Conservation (phyloP, 129 eudicot genomes). For the Tanacetum coccineum region DNA sequence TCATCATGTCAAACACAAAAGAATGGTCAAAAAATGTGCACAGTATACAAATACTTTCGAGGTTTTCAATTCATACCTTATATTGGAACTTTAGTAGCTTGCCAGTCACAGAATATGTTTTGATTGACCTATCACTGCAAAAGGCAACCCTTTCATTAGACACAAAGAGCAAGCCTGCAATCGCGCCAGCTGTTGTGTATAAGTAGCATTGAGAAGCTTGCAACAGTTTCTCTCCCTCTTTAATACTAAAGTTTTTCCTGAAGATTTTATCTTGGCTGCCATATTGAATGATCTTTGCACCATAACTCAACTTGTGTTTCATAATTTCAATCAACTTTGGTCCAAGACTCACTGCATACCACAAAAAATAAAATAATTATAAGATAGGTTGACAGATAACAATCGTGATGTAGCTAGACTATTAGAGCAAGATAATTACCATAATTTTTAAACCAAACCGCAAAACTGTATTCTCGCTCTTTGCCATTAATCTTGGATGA, state of each 20-base stretch:
- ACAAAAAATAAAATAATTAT: not conserved
- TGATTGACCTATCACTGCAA: conserved; percentile 27
- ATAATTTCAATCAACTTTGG: conserved; percentile 21
- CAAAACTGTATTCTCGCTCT: conserved; percentile 16
- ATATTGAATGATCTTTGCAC: conserved; percentile 26
- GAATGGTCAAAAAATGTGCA: not conserved
- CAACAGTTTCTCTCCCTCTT: conserved; percentile 26
- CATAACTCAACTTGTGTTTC: conserved; percentile 30
- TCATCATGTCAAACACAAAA: not conserved
- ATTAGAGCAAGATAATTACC: conserved; percentile 21
- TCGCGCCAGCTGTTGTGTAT: conserved; percentile 30
- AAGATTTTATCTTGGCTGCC: conserved; percentile 19
- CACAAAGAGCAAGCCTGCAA: conserved; percentile 28
- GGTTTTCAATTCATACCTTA: conserved; percentile 14
- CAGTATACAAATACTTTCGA: not conserved
- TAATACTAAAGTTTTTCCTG: conserved; percentile 12
- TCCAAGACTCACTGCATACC: conserved; percentile 25
- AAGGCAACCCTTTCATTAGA: conserved; percentile 24
- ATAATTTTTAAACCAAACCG: conserved; percentile 19
- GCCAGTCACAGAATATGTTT: conserved; percentile 22
- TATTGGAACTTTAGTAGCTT: conserved; percentile 20
- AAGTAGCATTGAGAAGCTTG: conserved; percentile 25
- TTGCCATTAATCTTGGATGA: conserved; percentile 26
- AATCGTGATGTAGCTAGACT: not conserved
- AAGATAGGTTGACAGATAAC: too few relatives aligned